These are phyloP conservation scores for Dryas integrifolia DNA, from an alignment of 331 rosid genomes.

Conservation along the genomic window DNA sequence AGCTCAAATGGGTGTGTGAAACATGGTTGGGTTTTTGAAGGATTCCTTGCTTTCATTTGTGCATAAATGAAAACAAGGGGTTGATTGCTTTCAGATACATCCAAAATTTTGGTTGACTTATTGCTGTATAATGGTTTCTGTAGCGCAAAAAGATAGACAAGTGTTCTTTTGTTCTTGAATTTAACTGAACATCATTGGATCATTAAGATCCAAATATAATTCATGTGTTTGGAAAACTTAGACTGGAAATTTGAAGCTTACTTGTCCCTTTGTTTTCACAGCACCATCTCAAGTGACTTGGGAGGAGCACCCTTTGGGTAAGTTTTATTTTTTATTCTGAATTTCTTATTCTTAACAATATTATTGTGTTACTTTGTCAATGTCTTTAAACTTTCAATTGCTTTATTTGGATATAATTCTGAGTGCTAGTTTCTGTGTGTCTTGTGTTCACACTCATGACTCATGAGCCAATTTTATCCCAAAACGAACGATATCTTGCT, in stretches of 20 bases:
- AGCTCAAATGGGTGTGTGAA: not conserved
- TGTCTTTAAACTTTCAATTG: not conserved
- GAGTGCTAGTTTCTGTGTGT: not conserved
- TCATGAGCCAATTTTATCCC: not conserved
- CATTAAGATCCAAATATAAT: not conserved
- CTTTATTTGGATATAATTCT: not conserved
- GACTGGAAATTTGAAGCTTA: not conserved
- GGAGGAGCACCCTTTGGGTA: conserved; percentile 97
- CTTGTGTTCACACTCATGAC: not conserved
- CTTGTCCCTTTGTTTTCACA: conserved; percentile 35
- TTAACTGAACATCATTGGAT: not conserved
- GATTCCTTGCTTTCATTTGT: not conserved
- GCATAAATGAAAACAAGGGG: not conserved
- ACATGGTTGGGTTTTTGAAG: not conserved
- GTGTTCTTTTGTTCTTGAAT: not conserved
- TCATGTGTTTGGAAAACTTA: conserved; percentile 1
- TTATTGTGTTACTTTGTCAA: not conserved
- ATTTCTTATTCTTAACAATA: not conserved
- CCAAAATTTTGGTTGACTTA: not conserved
- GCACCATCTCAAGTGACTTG: conserved; percentile 74
- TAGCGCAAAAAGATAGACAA: not conserved
- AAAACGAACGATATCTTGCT: not conserved
- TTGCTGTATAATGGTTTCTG: not conserved
- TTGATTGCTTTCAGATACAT: not conserved
- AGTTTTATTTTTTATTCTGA: conserved; percentile 3